These are phyloP conservation scores for Cyanidiococcus yangmingshanensis DNA, from an alignment of 23 red algal species.

Conservation along the genomic window DNA sequence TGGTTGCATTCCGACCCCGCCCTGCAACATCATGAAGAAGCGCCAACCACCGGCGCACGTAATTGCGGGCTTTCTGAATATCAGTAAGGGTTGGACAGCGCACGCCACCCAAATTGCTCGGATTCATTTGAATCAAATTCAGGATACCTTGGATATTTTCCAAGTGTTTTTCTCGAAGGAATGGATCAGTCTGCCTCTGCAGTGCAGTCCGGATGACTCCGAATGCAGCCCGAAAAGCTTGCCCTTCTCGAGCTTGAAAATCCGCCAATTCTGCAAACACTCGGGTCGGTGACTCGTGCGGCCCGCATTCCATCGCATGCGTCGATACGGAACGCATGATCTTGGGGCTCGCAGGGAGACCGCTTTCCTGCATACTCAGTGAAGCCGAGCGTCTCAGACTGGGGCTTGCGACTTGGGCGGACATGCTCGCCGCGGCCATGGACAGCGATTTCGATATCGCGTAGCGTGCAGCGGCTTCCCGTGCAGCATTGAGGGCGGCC, in stretches of 20 bases:
- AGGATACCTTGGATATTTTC: neutral
- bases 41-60: neutral
- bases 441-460: slow-evolving; percentile 16
- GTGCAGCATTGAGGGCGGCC: neutral
- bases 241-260: neutral
- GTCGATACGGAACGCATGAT: neutral
- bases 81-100: neutral
- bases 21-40: neutral
- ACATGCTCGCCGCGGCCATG: neutral
- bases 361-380: neutral
- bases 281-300: neutral
- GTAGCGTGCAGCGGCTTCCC: slow-evolving; percentile 13
- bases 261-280: neutral
- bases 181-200: neutral
- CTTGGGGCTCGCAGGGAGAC: neutral
- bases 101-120: neutral
- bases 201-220: neutral
- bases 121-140: slow-evolving; percentile 1
- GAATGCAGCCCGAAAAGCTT: neutral
- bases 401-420: neutral
- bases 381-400: neutral
- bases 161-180: neutral
- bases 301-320: neutral
- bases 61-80: neutral
- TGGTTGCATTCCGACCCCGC: neutral